Percentiles rank a stretch among this genome's conserved stretches.
These are phyloP conservation scores for Nitzschia sp. DNA, from an alignment of 108 stramenopile species.

Conservation along the genomic window DNA sequence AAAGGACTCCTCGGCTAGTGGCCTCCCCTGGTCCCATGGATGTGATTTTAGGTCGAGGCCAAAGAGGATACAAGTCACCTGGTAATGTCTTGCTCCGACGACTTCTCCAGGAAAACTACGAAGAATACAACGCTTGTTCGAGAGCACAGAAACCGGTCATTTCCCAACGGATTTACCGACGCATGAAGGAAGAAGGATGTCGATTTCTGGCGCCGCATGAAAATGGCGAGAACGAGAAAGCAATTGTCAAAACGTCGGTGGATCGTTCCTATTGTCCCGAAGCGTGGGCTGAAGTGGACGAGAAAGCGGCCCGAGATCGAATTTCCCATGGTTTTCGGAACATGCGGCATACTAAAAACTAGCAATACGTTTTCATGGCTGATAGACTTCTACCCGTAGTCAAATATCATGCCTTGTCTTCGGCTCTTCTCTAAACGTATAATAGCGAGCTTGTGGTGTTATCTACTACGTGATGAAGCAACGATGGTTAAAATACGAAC, in stretches of 20 bases:
- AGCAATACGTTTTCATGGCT: too few relatives aligned
- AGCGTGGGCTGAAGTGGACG: slow-evolving; percentile 13
- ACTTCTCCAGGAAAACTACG: slow-evolving; percentile 8
- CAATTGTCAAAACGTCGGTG: slow-evolving; percentile 6
- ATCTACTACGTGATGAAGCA: too few relatives aligned
- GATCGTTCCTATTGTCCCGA: neutral
- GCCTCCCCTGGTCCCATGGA: slow-evolving; percentile 4
- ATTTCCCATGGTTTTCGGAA: slow-evolving; percentile 16
- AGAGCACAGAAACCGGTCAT: slow-evolving; percentile 18
- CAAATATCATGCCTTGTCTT: too few relatives aligned
- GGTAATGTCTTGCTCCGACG: slow-evolving; percentile 15
- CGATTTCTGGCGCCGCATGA: slow-evolving; percentile 18
- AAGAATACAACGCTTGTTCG: slow-evolving; percentile 1
- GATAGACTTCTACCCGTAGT: too few relatives aligned
- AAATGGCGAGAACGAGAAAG: neutral
- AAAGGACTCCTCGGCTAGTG: neutral
- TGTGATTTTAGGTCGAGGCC: slow-evolving; percentile 23
- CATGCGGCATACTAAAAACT: too few relatives aligned
- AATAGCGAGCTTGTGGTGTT: too few relatives aligned
- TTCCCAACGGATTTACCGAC: slow-evolving; percentile 3
- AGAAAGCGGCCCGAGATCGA: slow-evolving; percentile 6
- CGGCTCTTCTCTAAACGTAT: too few relatives aligned
- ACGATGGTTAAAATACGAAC: too few relatives aligned
- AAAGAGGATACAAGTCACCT: slow-evolving; percentile 12
- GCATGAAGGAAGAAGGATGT: slow-evolving; percentile 14